Conservation (phyloP, 2,329 filamentous ascomycete species). For the Pseudopyrenochaeta lycopersici region DNA sequence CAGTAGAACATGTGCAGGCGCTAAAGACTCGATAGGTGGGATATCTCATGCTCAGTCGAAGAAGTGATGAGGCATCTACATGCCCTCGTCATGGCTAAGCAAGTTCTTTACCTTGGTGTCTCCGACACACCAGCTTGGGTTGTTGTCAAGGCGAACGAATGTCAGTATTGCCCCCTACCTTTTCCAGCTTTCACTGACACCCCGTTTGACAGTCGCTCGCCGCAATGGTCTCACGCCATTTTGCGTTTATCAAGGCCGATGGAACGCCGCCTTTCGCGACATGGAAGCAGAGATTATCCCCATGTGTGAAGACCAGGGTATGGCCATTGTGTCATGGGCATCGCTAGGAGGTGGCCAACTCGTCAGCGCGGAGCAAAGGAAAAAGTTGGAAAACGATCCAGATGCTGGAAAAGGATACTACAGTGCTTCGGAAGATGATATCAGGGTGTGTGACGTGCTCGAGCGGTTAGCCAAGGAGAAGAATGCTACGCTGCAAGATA, state of each 20-base stretch:
- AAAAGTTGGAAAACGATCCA: not conserved
- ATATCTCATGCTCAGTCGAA: slow-evolving; percentile 53
- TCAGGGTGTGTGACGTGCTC: slow-evolving; percentile 64
- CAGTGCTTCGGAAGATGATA: slow-evolving; percentile 56
- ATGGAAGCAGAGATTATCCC: slow-evolving; percentile 56
- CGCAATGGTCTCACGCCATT: slow-evolving; percentile 51
- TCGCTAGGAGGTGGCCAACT: slow-evolving; percentile 47
- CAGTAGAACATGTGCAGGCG: no score
- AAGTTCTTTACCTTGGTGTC: slow-evolving; percentile 57
- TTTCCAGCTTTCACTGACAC: no score
- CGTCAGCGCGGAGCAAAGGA: not conserved
- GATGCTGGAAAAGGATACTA: slow-evolving; percentile 50
- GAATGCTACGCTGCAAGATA: slow-evolving; percentile 63
- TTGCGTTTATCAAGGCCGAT: slow-evolving; percentile 25
- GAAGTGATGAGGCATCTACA: slow-evolving; percentile 56
- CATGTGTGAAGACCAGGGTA: slow-evolving; percentile 53
- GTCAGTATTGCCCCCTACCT: slow-evolving; percentile 10
- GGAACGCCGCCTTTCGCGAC: slow-evolving; percentile 52
- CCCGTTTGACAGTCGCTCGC: slow-evolving; percentile 32
- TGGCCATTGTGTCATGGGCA: slow-evolving; percentile 64
- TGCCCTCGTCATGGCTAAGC: slow-evolving; percentile 49
- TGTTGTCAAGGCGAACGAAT: slow-evolving; percentile 32
- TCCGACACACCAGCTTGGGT: slow-evolving; percentile 54
- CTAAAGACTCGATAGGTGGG: slow-evolving; percentile 33
- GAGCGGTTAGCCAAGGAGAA: slow-evolving; percentile 67